These are phyloP conservation scores for Terana coerulea DNA, from an alignment of 768 basidiomycete genomes.

Conservation along the genomic window DNA sequence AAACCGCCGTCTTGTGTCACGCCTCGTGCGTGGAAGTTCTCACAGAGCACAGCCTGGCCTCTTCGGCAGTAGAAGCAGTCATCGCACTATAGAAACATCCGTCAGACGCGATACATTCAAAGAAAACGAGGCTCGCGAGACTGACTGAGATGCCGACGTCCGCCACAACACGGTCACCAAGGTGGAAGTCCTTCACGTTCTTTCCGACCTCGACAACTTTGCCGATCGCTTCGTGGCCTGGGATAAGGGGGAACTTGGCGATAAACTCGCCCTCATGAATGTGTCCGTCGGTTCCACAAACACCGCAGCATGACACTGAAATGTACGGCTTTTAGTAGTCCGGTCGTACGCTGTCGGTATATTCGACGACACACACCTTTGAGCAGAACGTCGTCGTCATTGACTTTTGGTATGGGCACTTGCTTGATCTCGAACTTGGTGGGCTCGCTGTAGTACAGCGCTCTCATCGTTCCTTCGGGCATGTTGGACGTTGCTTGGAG, in stretches of 20 bases:
- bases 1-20: slow-evolving; percentile 84
- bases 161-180: slow-evolving; percentile 82
- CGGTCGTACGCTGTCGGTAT: too few relatives aligned
- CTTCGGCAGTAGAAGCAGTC: slow-evolving; percentile 86
- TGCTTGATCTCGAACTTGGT: slow-evolving; percentile 61
- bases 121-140: slow-evolving; percentile 8
- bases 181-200: slow-evolving; percentile 70
- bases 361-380: slow-evolving; percentile 63
- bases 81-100: slow-evolving; percentile 57
- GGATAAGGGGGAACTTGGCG: slow-evolving; percentile 68
- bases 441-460: slow-evolving; percentile 73
- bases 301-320: slow-evolving; percentile 31
- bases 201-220: slow-evolving; percentile 70
- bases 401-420: slow-evolving; percentile 62
- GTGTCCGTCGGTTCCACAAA: slow-evolving; percentile 69
- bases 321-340: too few relatives aligned
- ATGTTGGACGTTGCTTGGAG: slow-evolving; percentile 29
- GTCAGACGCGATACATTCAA: too few relatives aligned
- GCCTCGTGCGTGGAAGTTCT: slow-evolving; percentile 77
- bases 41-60: slow-evolving; percentile 79
- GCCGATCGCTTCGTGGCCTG: slow-evolving; percentile 76
- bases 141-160: slow-evolving; percentile 73
- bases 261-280: slow-evolving; percentile 66
- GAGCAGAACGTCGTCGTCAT: slow-evolving; percentile 69
- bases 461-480: slow-evolving; percentile 64